A percentile compares a stretch with the other conserved stretches of the same genome.
Evolutionary conservation across 1,139 yeast genomes (phyloP).

Genomic region (Pichia sp.): DNA sequence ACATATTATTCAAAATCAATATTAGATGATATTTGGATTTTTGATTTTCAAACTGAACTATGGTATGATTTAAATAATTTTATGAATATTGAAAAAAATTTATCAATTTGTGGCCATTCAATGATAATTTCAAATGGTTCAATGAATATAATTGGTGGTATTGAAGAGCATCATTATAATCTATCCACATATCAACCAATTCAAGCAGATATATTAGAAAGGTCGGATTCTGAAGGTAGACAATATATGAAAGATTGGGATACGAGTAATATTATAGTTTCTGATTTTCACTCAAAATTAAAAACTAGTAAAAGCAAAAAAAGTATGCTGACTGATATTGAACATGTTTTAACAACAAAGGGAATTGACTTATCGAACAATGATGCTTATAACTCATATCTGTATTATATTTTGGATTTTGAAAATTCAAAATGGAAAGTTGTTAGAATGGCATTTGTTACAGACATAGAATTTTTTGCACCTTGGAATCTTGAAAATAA

Average conservation of each 20-base stretch:
- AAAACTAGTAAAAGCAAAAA: not conserved
- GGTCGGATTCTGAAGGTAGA: not conserved
- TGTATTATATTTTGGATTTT: conserved; percentile 12
- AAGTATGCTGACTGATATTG: not conserved
- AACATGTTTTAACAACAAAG: not conserved
- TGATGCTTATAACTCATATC: conserved; percentile 5
- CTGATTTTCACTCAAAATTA: conserved; percentile 1
- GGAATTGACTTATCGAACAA: not conserved
- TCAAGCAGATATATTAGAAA: conserved; percentile 5
- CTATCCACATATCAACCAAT: conserved; percentile 7
- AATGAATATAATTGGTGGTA: conserved; percentile 28
- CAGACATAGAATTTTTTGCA: conserved; percentile 5
- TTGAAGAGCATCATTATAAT: conserved; percentile 15
- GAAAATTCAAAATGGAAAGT: conserved; percentile 11
- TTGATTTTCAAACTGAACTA: conserved; percentile 34
- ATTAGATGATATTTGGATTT: conserved; percentile 44
- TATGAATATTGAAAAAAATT: conserved; percentile 7
- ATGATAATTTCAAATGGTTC: conserved; percentile 22
- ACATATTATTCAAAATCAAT: conserved; percentile 28
- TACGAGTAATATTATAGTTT: not conserved
- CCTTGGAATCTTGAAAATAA: conserved; percentile 8
- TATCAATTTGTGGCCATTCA: conserved; percentile 25
- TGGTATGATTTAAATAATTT: conserved; percentile 31
- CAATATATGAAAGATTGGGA: conserved; percentile 5
- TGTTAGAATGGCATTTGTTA: conserved; percentile 11